phyloP scores from a whole-genome alignment of 768 basidiomycete genomes.

The Piloderma croceum region DNA sequence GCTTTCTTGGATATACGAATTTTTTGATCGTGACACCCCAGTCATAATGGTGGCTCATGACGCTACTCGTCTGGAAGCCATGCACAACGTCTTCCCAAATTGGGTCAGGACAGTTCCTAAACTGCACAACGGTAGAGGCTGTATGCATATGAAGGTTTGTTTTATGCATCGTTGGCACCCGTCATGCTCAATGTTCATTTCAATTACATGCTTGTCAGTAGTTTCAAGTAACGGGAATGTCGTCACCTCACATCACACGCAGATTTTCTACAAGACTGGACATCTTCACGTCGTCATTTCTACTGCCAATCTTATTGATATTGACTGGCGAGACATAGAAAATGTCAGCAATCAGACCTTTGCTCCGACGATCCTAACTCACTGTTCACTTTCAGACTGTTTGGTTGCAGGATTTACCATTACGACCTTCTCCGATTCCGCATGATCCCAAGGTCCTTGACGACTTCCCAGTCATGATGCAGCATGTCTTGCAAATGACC shows the following conservation, averaged over 20 bases:
- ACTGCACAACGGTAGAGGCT: conserved; percentile 55
- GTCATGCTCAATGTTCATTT: conserved; percentile 8
- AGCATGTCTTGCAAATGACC: conserved; percentile 49
- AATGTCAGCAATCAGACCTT: conserved; percentile 60
- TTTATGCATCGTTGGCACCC: neutral
- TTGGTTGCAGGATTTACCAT: conserved; percentile 84
- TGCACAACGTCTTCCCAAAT: conserved; percentile 63
- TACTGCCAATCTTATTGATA: conserved; percentile 80
- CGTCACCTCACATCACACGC: conserved; percentile 2
- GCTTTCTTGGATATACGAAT: conserved; percentile 67
- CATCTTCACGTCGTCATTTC: conserved; percentile 75
- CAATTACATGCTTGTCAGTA: conserved; percentile 73
- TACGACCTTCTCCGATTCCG: conserved; percentile 29
- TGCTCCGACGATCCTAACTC: neutral
- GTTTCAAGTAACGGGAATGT: too few relatives aligned
- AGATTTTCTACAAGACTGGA: conserved; percentile 85
- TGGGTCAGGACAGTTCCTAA: conserved; percentile 70
- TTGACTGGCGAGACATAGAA: conserved; percentile 87
- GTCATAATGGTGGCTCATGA: conserved; percentile 73
- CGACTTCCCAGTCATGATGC: conserved; percentile 56
- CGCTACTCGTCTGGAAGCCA: conserved; percentile 44
- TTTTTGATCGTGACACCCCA: conserved; percentile 67
- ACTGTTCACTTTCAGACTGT: conserved; percentile 45
- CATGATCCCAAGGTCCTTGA: conserved; percentile 40
- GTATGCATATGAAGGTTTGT: conserved; percentile 75